These are phyloP conservation scores for Acanthamoeba sp. DNA, from an alignment of 208 protist genomes.

Conservation along the genomic window DNA sequence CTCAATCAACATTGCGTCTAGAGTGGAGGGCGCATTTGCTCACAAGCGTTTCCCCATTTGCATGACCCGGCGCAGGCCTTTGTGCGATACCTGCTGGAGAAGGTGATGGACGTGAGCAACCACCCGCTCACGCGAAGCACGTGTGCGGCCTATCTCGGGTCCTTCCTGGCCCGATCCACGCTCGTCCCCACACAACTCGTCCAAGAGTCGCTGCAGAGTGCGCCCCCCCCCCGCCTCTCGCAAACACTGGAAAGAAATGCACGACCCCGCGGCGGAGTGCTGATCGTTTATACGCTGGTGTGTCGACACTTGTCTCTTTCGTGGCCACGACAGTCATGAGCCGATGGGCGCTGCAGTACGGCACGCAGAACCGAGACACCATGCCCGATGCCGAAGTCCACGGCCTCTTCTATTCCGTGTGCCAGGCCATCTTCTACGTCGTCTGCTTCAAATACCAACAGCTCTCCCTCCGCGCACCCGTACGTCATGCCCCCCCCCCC, in stretches of 20 bases:
- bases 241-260: too few relatives aligned
- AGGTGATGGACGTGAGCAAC: slow-evolving; percentile 70
- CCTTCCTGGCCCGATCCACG: slow-evolving; percentile 76
- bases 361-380: slow-evolving; percentile 33
- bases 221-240: neutral
- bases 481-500: neutral
- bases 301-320: neutral
- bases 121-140: slow-evolving; percentile 72
- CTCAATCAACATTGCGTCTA: too few relatives aligned
- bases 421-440: slow-evolving; percentile 83
- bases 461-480: neutral
- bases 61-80: slow-evolving; percentile 72
- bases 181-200: slow-evolving; percentile 70
- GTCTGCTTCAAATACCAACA: slow-evolving; percentile 81
- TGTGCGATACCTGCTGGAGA: slow-evolving; percentile 79
- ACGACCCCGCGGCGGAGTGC: too few relatives aligned
- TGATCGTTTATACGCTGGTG: neutral
- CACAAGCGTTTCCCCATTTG: neutral
- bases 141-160: slow-evolving; percentile 82
- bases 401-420: slow-evolving; percentile 80
- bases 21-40: neutral
- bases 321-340: neutral
- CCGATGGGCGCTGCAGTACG: slow-evolving; percentile 55
- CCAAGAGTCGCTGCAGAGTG: neutral
- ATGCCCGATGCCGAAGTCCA: slow-evolving; percentile 81